Base-by-base conservation (phyloP, 2,329 filamentous ascomycete genomes). In the Pseudofabraea citricarpa region DNA sequence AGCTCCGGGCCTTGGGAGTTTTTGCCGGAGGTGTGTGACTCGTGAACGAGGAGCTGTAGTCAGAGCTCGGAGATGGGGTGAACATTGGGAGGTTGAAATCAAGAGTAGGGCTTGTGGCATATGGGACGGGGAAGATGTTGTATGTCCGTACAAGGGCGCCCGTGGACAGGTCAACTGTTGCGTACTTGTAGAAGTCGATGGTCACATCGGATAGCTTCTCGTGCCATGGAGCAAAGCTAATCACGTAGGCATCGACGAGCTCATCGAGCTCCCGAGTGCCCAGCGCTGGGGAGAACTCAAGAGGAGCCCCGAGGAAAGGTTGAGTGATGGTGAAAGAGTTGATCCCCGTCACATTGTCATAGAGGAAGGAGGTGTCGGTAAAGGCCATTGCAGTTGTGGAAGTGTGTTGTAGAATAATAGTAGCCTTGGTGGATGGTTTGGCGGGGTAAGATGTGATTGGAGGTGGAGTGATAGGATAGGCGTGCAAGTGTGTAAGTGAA, bases 231-330 rank as follows among this genome's bases (percentile, higher is more conserved):
- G 65, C 69, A 39, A 72, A 57, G 39, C 77, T 75, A 36, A 74
- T 64, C 39, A 83, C 61, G 60, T 80, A 81, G 49, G 72, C 69
- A 60, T 79, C 66, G 55, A 84, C 72, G 59, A 83, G 64, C 41
- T 74, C 66, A 55, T 82, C 77, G 41, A 83, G 71, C 61, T 87
- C 73, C 64, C 75, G 55, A 48, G 74, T 69, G 58, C 82, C 68
- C 64, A 88, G 67, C 56, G 83, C 66, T 67, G 87, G 74, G 61
- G 81, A 64, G 74, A 88, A 81, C 64, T 88, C 69, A 44, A 83
- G 68, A 48, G 73, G 64, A 37, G 73, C 70, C 40, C 79, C 79
- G 43, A 79, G 66, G 38, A 68, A 61, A 33, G 76, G 70, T 67
- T 83, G 79, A 58, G 72, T 78, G 60, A 83, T 70, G 47, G 77